These are phyloP conservation scores for Aspergillus bombycis DNA, from an alignment of 2,329 filamentous ascomycete genomes.

Conservation along the genomic window DNA sequence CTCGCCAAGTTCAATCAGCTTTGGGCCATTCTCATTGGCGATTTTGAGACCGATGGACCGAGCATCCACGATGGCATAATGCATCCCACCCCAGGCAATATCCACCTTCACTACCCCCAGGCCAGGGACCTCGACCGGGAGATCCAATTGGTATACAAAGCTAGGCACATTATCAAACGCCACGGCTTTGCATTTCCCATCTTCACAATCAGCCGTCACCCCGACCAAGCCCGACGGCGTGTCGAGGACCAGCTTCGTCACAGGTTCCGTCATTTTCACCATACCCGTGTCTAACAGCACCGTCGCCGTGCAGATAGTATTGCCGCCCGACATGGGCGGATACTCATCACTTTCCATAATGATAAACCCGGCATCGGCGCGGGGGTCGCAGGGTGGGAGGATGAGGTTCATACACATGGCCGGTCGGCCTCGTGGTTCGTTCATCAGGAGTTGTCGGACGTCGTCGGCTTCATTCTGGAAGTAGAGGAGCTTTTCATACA, in stretches of 20 bases:
- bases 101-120: slow-evolving; percentile 34
- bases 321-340: slow-evolving; percentile 50
- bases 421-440: slow-evolving; percentile 50
- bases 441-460: slow-evolving; percentile 47
- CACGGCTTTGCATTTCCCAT: neutral
- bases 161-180: neutral
- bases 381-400: slow-evolving; percentile 47
- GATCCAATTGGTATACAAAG: neutral
- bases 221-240: slow-evolving; percentile 49
- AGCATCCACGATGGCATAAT: slow-evolving; percentile 48
- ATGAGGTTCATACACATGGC: slow-evolving; percentile 46
- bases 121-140: neutral
- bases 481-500: slow-evolving; percentile 53
- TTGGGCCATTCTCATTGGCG: slow-evolving; percentile 33
- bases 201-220: slow-evolving; percentile 45
- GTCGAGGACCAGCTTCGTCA: slow-evolving; percentile 46
- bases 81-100: slow-evolving; percentile 52
- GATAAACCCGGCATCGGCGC: slow-evolving; percentile 49
- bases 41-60: slow-evolving; percentile 39
- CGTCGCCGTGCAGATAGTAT: slow-evolving; percentile 48
- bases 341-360: slow-evolving; percentile 53
- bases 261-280: slow-evolving; percentile 48
- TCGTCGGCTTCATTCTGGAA: slow-evolving; percentile 45
- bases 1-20: slow-evolving; percentile 48
- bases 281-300: slow-evolving; percentile 53